Conservation (phyloP, 495 filamentous ascomycete genomes). For the Clohesyomyces aquaticus region DNA sequence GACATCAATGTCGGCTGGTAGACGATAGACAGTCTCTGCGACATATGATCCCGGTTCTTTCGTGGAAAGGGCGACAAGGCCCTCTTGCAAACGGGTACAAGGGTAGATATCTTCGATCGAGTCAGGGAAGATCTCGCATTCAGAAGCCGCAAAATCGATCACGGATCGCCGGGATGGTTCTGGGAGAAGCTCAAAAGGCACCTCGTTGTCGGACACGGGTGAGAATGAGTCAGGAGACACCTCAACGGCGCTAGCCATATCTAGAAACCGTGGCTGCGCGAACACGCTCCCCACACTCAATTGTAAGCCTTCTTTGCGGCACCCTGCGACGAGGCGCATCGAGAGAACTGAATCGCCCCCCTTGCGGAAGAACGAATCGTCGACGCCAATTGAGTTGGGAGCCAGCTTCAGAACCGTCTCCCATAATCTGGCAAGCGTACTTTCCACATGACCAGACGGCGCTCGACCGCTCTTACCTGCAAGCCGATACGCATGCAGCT, state of each 20-base stretch:
- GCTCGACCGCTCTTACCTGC: constrained; percentile 44
- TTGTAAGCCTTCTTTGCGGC: constrained; percentile 29
- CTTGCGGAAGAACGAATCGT: constrained; percentile 40
- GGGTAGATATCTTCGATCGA: constrained; percentile 62
- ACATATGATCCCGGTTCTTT: constrained; percentile 51
- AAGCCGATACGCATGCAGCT: constrained; percentile 50
- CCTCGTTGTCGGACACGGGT: constrained; percentile 26
- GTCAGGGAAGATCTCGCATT: constrained; percentile 51
- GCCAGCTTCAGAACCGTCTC: constrained; percentile 14
- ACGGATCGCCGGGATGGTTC: constrained; percentile 41
- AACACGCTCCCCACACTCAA: constrained; percentile 59
- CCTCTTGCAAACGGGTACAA: constrained; percentile 61
- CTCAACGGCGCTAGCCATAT: constrained; percentile 49
- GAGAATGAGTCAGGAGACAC: constrained; percentile 12
- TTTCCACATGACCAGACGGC: constrained; percentile 30
- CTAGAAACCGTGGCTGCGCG: constrained; percentile 51
- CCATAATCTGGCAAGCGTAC: constrained; percentile 28
- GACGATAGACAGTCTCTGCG: constrained; percentile 49
- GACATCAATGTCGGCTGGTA: constrained; percentile 52
- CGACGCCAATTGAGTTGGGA: constrained; percentile 29
- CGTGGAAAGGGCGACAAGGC: constrained; percentile 53
- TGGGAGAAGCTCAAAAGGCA: constrained; percentile 55
- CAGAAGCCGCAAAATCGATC: constrained; percentile 52
- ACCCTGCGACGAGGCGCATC: constrained; percentile 39
- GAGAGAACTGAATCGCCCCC: constrained; percentile 43